These are phyloP conservation scores for Mortierella sp. DNA, from an alignment of 371 early-diverging fungal species.

Conservation along the genomic window DNA sequence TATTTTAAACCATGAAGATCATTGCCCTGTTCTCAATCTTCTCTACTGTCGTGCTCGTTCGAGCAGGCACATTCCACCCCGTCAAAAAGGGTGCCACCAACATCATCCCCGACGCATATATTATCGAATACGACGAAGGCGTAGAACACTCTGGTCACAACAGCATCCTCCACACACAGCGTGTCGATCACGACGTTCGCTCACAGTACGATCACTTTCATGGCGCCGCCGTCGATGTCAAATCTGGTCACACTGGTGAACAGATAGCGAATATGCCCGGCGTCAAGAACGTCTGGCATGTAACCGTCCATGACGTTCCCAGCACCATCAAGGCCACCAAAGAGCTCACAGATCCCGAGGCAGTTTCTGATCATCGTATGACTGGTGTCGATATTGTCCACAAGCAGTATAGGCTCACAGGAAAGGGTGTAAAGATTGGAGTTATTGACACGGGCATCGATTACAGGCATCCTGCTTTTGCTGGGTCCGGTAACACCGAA, in stretches of 20 bases:
- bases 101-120: conserved; percentile 16
- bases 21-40: conserved; percentile 30
- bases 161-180: conserved; percentile 10
- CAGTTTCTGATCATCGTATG: conserved; percentile 57
- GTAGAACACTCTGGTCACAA: conserved; percentile 9
- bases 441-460: conserved; percentile 77
- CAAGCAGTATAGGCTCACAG: conserved; percentile 60
- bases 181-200: conserved; percentile 21
- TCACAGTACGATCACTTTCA: conserved; percentile 25
- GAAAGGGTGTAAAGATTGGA: conserved; percentile 75
- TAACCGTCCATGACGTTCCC: conserved; percentile 14
- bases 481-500: conserved; percentile 25
- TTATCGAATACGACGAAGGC: conserved; percentile 25
- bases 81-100: not conserved
- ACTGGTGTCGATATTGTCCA: conserved; percentile 71
- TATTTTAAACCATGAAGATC: not conserved
- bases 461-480: conserved; percentile 66
- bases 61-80: conserved; percentile 28
- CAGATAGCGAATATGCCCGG: conserved; percentile 24
- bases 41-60: conserved; percentile 28
- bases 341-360: conserved; percentile 20
- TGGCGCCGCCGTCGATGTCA: conserved; percentile 27
- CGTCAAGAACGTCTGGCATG: conserved; percentile 48
- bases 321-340: conserved; percentile 3
- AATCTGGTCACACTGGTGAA: conserved; percentile 19